Evolutionary conservation across 2,329 filamentous ascomycete genomes (phyloP).

Genomic region (Cladobotryum mycophilum): DNA sequence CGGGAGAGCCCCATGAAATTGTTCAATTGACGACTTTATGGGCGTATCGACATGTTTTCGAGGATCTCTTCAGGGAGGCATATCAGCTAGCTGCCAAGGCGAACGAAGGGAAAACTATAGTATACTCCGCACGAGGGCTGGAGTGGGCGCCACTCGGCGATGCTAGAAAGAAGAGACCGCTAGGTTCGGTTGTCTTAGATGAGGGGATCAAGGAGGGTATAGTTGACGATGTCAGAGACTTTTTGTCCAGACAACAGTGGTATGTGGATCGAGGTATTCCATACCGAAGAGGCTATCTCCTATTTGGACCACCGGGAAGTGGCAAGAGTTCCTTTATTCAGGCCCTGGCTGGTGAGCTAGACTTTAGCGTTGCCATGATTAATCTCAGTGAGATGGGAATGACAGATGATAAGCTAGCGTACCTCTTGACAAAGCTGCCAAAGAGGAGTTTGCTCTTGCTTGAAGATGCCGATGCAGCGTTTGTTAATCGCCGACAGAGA

Average conservation of each 20-base stretch:
- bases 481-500: slow-evolving; percentile 70
- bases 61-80: slow-evolving; percentile 82
- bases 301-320: slow-evolving; percentile 84
- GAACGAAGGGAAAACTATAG: slow-evolving; percentile 86
- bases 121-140: slow-evolving; percentile 79
- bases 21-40: slow-evolving; percentile 89
- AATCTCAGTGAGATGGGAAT: slow-evolving; percentile 86
- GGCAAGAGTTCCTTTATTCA: slow-evolving; percentile 97
- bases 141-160: slow-evolving; percentile 83
- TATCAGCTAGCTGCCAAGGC: slow-evolving; percentile 71
- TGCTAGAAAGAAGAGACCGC: slow-evolving; percentile 76
- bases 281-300: slow-evolving; percentile 80
- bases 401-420: slow-evolving; percentile 82
- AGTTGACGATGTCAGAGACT: slow-evolving; percentile 74
- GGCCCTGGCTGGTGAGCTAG: slow-evolving; percentile 83
- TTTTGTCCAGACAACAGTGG: slow-evolving; percentile 73
- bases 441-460: slow-evolving; percentile 74
- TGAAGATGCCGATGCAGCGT: slow-evolving; percentile 89
- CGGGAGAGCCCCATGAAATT: slow-evolving; percentile 89
- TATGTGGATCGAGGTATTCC: slow-evolving; percentile 93
- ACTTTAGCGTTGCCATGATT: slow-evolving; percentile 88
- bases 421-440: slow-evolving; percentile 78
- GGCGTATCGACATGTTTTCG: slow-evolving; percentile 80
- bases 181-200: slow-evolving; percentile 83
- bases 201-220: slow-evolving; percentile 76